These are phyloP conservation scores for Obelidium mucronatum DNA, from an alignment of 192 early-diverging fungal species.

Conservation along the genomic window DNA sequence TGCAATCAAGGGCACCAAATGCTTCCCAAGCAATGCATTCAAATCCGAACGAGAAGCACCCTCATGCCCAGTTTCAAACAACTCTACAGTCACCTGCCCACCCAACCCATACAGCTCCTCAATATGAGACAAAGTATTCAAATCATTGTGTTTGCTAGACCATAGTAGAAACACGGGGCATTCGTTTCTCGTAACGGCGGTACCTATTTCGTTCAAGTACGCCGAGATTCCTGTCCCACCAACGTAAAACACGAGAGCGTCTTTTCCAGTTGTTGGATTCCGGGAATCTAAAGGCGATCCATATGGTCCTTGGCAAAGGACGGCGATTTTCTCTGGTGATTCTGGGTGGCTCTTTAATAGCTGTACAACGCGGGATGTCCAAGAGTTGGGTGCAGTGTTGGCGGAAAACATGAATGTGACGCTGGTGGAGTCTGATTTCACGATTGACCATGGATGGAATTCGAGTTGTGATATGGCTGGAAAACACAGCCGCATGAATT, in stretches of 20 bases:
- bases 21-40: slow-evolving; percentile 1
- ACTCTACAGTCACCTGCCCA: not conserved
- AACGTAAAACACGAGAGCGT: slow-evolving; percentile 30
- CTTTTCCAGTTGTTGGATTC: not conserved
- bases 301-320: slow-evolving; percentile 19
- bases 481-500: slow-evolving; percentile 78
- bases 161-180: not conserved
- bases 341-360: not conserved
- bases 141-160: not conserved
- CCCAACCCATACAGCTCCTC: not conserved
- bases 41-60: not conserved
- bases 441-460: slow-evolving; percentile 84
- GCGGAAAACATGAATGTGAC: slow-evolving; percentile 26
- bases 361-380: not conserved
- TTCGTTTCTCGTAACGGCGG: not conserved
- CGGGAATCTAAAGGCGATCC: slow-evolving; percentile 1
- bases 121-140: not conserved
- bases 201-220: not conserved
- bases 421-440: slow-evolving; percentile 48
- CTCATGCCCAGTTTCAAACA: not conserved
- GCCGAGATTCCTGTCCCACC: slow-evolving; percentile 31
- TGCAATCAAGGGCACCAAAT: not conserved
- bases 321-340: not conserved
- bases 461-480: slow-evolving; percentile 75
- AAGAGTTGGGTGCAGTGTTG: not conserved